phyloP scores from a whole-genome alignment of 2,329 filamentous ascomycete species.

The Fusarium poae region DNA sequence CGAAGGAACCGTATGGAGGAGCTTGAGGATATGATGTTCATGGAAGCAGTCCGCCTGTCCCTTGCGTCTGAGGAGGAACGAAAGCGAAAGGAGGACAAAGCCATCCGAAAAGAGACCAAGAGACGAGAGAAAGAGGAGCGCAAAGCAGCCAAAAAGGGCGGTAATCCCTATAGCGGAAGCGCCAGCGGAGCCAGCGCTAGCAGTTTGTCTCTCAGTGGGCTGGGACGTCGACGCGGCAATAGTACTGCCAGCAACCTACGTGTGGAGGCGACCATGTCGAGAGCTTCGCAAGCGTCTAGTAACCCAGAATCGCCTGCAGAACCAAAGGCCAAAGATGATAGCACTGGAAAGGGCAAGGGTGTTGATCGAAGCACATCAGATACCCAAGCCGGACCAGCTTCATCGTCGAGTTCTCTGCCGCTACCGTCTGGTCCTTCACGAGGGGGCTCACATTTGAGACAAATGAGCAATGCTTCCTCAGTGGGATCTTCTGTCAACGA shows the following conservation, averaged over 20 bases:
- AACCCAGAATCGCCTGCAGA: slow-evolving; percentile 43
- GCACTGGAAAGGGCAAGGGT: slow-evolving; percentile 74
- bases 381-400: slow-evolving; percentile 46
- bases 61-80: slow-evolving; percentile 94
- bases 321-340: slow-evolving; percentile 51
- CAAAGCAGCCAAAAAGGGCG: slow-evolving; percentile 76
- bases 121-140: slow-evolving; percentile 87
- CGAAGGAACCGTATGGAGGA: slow-evolving; percentile 78
- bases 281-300: slow-evolving; percentile 54
- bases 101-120: slow-evolving; percentile 79
- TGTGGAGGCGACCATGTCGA: slow-evolving; percentile 66
- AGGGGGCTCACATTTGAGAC: slow-evolving; percentile 78
- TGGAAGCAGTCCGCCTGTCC: slow-evolving; percentile 92
- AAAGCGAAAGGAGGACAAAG: slow-evolving; percentile 77
- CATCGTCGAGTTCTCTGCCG: slow-evolving; percentile 58
- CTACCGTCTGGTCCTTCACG: slow-evolving; percentile 66
- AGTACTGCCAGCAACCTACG: slow-evolving; percentile 71
- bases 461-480: slow-evolving; percentile 90
- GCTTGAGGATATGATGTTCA: slow-evolving; percentile 98
- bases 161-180: slow-evolving; percentile 54
- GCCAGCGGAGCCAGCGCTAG: slow-evolving; percentile 69
- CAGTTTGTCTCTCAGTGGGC: slow-evolving; percentile 71
- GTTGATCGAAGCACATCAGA: slow-evolving; percentile 67
- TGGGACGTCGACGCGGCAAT: slow-evolving; percentile 70
- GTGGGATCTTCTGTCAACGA: slow-evolving; percentile 82